Percentiles rank a stretch among this genome's conserved stretches.
Evolutionary conservation across 495 filamentous ascomycete species (phyloP).

Genomic region (Neurospora tetrasperma): DNA sequence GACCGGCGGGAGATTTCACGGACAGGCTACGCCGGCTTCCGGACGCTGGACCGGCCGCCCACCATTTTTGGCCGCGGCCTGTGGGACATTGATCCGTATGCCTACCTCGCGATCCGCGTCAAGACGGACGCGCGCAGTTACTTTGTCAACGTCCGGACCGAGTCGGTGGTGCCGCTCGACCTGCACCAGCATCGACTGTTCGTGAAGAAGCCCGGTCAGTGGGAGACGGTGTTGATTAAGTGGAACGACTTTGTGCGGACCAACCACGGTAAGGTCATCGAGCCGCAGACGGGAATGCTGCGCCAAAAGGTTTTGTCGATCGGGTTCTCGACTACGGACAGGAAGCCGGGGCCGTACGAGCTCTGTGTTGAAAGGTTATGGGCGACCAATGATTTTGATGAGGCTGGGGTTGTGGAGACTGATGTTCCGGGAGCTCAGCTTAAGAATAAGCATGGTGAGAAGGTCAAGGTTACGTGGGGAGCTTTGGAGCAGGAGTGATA

Average conservation of each 20-base stretch:
- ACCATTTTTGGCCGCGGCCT: conserved; percentile 71
- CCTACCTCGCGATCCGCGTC: conserved; percentile 79
- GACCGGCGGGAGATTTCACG: conserved; percentile 58
- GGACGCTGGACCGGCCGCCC: conserved; percentile 48
- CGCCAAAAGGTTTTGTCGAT: conserved; percentile 74
- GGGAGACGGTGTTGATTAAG: conserved; percentile 86
- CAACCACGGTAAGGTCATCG: conserved; percentile 78
- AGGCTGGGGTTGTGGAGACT: conserved; percentile 19
- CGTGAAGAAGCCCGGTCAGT: conserved; percentile 66
- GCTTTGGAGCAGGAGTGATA: background rate
- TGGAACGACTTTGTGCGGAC: conserved; percentile 92
- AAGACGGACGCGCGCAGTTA: conserved; percentile 88
- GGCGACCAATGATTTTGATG: conserved; percentile 53
- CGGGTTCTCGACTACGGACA: conserved; percentile 80
- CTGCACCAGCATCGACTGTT: conserved; percentile 92
- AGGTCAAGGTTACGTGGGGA: conserved; percentile 35
- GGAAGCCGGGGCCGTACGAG: conserved; percentile 78
- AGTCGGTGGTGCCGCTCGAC: conserved; percentile 83
- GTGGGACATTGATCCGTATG: conserved; percentile 84
- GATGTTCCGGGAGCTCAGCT: conserved; percentile 14
- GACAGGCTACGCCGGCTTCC: conserved; percentile 83
- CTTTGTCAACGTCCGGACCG: conserved; percentile 91
- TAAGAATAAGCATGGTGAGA: conserved; percentile 37
- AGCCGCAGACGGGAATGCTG: conserved; percentile 82
- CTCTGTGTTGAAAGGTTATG: conserved; percentile 75